Evolutionary conservation across 495 filamentous ascomycete species (phyloP), one percentile per base, ranked within the genome.

Genomic region (Penicillium malachiteum): DNA sequence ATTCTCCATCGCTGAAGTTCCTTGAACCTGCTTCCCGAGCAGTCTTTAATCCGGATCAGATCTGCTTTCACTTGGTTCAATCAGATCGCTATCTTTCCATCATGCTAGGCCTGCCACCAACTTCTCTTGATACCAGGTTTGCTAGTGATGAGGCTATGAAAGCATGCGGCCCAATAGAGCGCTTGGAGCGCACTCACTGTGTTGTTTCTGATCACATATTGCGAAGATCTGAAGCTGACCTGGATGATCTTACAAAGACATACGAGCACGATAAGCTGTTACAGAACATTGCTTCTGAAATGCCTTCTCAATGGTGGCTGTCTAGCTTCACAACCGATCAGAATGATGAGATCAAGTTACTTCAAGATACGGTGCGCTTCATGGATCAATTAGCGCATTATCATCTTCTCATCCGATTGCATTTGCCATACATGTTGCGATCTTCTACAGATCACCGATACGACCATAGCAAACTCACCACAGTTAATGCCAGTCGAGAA

Each of bases 81-180:
- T 56, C 54, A 48, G 78, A 81, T 39, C 67, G 73, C 9, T 71
- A 73, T 35, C 48, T 76, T 11, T 73, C 72, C 11, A 43, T 80
- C 8, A 67, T 76, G n/a, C 63, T 80, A 3, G 78, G 78, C 10
- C 60, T 81, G 11, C 78, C 78, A 9, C 72, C 73, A 37, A 66
- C 46, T 5, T 65, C 73, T 13, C 48, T 60, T 16, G 70, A 78
- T 37, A 30, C 49, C 3, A 67, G 70, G 14, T 68, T 65, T 37
- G 39, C 51, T n/a, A 59, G 38, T 9, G 38, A 48, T 8, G 38
- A 57, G 30, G 48, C 44, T 12, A 39, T 61, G 13, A 45, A 60
- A 50, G 51, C 11, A 12, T 60, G 53, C 44, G 5, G 41, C 17
- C 57, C 64, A 18, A 48, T 41, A 1, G 64, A 66, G 0, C 62